These are phyloP conservation scores for Ambrosia hybrid DNA, from an alignment of 140 eudicot genomes.

Conservation along the genomic window DNA sequence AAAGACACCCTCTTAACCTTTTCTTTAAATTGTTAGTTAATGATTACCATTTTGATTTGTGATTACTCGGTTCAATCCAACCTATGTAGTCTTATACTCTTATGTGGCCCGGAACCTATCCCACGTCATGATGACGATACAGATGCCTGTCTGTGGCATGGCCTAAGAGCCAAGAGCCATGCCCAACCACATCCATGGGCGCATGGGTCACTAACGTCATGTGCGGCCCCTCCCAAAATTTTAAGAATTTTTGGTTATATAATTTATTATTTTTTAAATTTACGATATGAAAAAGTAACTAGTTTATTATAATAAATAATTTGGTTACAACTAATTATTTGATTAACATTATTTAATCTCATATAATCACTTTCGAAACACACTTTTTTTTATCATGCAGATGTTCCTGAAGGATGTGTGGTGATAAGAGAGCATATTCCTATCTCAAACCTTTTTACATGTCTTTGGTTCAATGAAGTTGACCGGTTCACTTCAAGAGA, in stretches of 20 bases:
- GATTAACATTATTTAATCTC: background rate
- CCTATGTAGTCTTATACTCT: too few species aligned
- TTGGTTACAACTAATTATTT: background rate
- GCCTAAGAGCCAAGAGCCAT: too few species aligned
- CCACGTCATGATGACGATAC: too few species aligned
- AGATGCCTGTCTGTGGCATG: too few species aligned
- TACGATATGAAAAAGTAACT: too few species aligned
- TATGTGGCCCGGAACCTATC: too few species aligned
- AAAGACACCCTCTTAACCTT: background rate
- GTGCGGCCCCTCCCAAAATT: too few species aligned
- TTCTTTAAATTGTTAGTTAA: background rate
- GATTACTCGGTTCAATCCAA: background rate
- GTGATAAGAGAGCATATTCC: slow-evolving; percentile 78
- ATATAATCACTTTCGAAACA: background rate
- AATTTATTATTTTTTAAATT: too few species aligned
- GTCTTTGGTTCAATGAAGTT: slow-evolving; percentile 96
- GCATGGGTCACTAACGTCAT: too few species aligned
- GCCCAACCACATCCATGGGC: too few species aligned
- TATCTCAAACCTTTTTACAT: slow-evolving; percentile 68
- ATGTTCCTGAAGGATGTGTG: slow-evolving; percentile 94
- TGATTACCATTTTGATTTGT: background rate
- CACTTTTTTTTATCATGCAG: slow-evolving; percentile 30
- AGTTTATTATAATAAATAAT: background rate
- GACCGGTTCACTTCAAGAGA: slow-evolving; percentile 93
- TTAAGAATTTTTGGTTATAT: too few species aligned